Conservation (phyloP, 768 basidiomycete genomes). For the Tylopilus cervinicoccineus region DNA sequence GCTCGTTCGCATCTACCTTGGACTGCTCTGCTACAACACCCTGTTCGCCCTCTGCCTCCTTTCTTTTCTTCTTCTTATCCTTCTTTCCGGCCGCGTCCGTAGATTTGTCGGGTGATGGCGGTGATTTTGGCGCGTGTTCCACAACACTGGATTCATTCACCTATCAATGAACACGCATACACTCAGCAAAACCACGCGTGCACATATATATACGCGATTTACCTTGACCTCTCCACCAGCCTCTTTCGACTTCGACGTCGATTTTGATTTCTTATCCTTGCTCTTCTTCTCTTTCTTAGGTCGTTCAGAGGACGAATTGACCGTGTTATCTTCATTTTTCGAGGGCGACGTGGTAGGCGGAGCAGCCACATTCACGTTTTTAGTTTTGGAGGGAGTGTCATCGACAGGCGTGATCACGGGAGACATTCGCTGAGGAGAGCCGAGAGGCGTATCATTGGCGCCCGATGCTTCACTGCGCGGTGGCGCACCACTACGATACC, state of each 20-base stretch:
- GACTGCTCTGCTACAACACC: not conserved
- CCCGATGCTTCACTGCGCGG: constrained; percentile 42
- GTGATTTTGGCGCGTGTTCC: not conserved
- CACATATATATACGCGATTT: constrained; percentile 3
- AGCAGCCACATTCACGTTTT: not conserved
- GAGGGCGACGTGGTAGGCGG: not conserved
- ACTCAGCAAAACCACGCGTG: constrained; percentile 9
- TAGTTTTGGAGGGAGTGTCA: not conserved
- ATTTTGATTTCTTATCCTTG: constrained; percentile 16
- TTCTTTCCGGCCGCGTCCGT: constrained; percentile 3
- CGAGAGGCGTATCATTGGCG: constrained; percentile 70
- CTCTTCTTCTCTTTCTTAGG: constrained; percentile 20
- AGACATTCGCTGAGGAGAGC: constrained; percentile 53
- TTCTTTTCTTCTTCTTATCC: constrained; percentile 16
- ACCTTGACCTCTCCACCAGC: constrained; percentile 8
- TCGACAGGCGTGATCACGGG: constrained; percentile 32
- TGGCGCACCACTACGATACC: constrained; percentile 25
- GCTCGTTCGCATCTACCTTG: not conserved
- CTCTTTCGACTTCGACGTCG: constrained; percentile 10
- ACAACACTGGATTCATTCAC: not conserved
- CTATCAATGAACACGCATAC: constrained; percentile 2
- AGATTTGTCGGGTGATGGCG: not conserved
- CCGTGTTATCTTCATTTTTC: constrained; percentile 1
- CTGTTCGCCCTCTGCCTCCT: constrained; percentile 2
- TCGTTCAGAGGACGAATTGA: not conserved